These are phyloP conservation scores for Candida sanyaensis DNA, from an alignment of 1,139 yeast species.

Conservation along the genomic window DNA sequence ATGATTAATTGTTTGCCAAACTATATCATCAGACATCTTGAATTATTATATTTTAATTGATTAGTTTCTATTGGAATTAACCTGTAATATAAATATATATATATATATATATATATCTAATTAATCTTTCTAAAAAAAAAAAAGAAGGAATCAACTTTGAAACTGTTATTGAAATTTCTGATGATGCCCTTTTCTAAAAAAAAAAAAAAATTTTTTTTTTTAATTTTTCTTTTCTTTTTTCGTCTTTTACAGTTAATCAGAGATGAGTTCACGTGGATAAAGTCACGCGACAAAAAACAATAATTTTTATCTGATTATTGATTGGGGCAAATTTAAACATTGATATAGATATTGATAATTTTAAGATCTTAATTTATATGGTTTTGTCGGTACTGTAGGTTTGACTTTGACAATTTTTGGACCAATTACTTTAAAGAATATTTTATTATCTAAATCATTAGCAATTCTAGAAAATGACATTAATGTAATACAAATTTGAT, in stretches of 20 bases:
- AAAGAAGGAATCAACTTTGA: too few relatives aligned
- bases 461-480: slow-evolving; percentile 67
- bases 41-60: not conserved
- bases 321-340: slow-evolving; percentile 2
- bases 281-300: not conserved
- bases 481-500: slow-evolving; percentile 72
- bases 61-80: not conserved
- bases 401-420: slow-evolving; percentile 36
- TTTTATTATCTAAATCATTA: slow-evolving; percentile 34
- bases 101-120: too few relatives aligned
- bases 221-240: not conserved
- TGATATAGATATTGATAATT: not conserved
- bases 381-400: slow-evolving; percentile 42
- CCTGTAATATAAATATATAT: too few relatives aligned
- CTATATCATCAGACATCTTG: slow-evolving; percentile 58
- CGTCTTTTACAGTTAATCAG: not conserved
- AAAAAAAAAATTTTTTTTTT: not conserved
- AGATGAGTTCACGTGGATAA: slow-evolving; percentile 6
- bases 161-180: not conserved
- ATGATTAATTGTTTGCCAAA: slow-evolving; percentile 90
- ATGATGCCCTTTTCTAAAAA: slow-evolving; percentile 1
- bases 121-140: too few relatives aligned
- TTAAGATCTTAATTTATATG: slow-evolving; percentile 20
- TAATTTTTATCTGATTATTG: not conserved
- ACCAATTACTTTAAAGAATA: slow-evolving; percentile 30